A percentile compares a stretch with the other conserved stretches of the same genome.
Conservation (phyloP, 768 basidiomycete species). For the Leucocoprinus leucothites region DNA sequence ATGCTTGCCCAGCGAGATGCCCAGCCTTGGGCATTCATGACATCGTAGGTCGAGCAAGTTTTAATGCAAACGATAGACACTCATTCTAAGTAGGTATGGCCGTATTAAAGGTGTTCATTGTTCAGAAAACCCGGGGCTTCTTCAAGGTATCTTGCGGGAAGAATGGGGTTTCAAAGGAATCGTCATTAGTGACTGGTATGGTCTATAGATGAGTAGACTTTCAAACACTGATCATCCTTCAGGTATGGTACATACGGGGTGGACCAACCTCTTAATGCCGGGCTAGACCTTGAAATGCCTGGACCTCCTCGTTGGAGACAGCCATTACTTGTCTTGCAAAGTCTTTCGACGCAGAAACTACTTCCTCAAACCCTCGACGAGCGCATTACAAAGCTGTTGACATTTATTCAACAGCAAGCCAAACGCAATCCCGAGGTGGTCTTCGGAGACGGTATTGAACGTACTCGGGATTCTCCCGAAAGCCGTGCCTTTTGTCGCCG, state of each 20-base stretch:
- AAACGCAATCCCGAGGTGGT: conserved; percentile 54
- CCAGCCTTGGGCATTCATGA: conserved; percentile 65
- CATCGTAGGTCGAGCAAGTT: conserved; percentile 38
- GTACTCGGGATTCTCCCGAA: conserved; percentile 51
- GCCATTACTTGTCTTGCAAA: conserved; percentile 33
- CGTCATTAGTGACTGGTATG: conserved; percentile 78
- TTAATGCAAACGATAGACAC: neutral
- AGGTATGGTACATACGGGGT: conserved; percentile 75
- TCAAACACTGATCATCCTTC: neutral
- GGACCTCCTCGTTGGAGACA: conserved; percentile 71
- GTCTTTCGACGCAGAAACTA: conserved; percentile 45
- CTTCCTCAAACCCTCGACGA: conserved; percentile 43
- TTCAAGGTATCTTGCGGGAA: conserved; percentile 61
- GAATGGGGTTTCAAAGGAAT: conserved; percentile 75
- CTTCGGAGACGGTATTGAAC: conserved; percentile 59
- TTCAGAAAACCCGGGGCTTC: conserved; percentile 60
- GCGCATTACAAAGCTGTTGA: conserved; percentile 46
- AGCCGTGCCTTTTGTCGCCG: conserved; percentile 50
- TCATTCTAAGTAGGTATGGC: conserved; percentile 49
- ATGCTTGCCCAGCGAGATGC: conserved; percentile 67
- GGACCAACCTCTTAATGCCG: conserved; percentile 67
- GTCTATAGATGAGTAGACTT: neutral
- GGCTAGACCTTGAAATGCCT: conserved; percentile 78
- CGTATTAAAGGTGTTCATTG: conserved; percentile 70
- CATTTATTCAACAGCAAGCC: conserved; percentile 57